Evolutionary conservation across 768 basidiomycete species (phyloP), one percentile per base, ranked within the genome.

Genomic region (Lentinula detonsa): DNA sequence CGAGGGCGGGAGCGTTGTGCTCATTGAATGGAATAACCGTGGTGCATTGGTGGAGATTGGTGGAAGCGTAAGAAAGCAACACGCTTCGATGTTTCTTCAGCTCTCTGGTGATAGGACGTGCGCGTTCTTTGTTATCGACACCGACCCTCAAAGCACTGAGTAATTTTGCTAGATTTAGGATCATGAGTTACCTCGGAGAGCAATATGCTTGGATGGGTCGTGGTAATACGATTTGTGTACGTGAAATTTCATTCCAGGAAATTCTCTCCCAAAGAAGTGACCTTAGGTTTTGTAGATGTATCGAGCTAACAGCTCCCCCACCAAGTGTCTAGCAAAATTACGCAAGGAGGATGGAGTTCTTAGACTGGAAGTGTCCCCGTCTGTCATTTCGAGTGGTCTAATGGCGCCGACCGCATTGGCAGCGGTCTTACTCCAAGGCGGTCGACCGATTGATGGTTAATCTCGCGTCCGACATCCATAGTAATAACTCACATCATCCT

Each of bases 191-290:
- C 21, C 72, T 77, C 33, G 82, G 82, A 0, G 71, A 74, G 43
- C 69, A 71, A 45, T 88, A 85, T 67, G 73, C 75, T 3, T 88
- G 85, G 87, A 73, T 76, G 9, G 85, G 86, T 23, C 69, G 78
- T 28, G 78, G 81, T 21, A 76, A 78, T 54, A 78, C 76, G 55
- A 78, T 88, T 50, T 81, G 80, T 63, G 85, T 85, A 71, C 42
- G 82, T 43, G 23, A 48, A 23, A 11, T 6, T 71, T 23, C n/a
- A 57, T 54, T 42, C 51, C 9, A 52, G 45, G 37, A 37, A 37
- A 37, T 49, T 51, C 50, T 15, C 23, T 35, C 8, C 10, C 2
- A 11, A 18, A 31, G 16, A 6, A 15, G 51, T 58, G 8, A 42
- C 46, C 48, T 18, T 10, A 5, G 46, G 16, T 1, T 58, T 23